A percentile compares a stretch with the other conserved stretches of the same genome.
Conservation (phyloP, 2,329 filamentous ascomycete genomes). For the Verticillium dahliae region DNA sequence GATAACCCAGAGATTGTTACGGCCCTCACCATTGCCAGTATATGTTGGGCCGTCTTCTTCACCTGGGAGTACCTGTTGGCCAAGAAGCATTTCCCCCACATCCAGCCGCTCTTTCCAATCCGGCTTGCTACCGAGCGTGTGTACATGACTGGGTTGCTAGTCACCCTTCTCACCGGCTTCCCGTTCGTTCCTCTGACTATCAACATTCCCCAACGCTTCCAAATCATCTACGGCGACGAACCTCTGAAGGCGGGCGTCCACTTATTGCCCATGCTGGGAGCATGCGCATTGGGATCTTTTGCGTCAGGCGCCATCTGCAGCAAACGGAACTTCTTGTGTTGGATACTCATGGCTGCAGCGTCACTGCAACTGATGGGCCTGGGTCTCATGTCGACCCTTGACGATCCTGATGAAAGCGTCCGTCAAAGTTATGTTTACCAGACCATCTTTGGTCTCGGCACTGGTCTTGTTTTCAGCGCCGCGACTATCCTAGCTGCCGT, state of each 20-base stretch:
- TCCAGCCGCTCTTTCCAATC: constrained; percentile 51
- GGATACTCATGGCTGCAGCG: constrained; percentile 41
- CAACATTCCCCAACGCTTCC: constrained; percentile 52
- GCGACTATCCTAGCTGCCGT: constrained; percentile 53
- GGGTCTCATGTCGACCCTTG: constrained; percentile 40
- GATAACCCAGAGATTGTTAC: constrained; percentile 41
- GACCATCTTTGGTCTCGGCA: constrained; percentile 50
- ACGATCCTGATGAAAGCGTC: constrained; percentile 20
- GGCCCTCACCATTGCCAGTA: constrained; percentile 37
- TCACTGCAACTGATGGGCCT: constrained; percentile 46
- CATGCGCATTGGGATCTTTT: constrained; percentile 51
- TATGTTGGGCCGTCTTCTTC: constrained; percentile 42
- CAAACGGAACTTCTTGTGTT: constrained; percentile 46
- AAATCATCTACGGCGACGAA: constrained; percentile 48
- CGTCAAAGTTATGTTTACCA: constrained; percentile 47
- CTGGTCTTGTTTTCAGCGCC: constrained; percentile 50
- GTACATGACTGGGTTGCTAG: constrained; percentile 42
- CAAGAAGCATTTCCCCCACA: constrained; percentile 23
- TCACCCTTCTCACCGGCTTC: constrained; percentile 51
- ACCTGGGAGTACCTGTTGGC: constrained; percentile 44
- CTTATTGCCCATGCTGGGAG: constrained; percentile 50
- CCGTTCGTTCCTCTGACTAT: constrained; percentile 53
- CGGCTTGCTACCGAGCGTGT: constrained; percentile 39
- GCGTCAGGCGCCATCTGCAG: constrained; percentile 46
- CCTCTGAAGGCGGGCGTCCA: constrained; percentile 50